These are phyloP conservation scores for Aquilaria yunnanensis DNA, from an alignment of 345 rosid genomes.

Conservation along the genomic window DNA sequence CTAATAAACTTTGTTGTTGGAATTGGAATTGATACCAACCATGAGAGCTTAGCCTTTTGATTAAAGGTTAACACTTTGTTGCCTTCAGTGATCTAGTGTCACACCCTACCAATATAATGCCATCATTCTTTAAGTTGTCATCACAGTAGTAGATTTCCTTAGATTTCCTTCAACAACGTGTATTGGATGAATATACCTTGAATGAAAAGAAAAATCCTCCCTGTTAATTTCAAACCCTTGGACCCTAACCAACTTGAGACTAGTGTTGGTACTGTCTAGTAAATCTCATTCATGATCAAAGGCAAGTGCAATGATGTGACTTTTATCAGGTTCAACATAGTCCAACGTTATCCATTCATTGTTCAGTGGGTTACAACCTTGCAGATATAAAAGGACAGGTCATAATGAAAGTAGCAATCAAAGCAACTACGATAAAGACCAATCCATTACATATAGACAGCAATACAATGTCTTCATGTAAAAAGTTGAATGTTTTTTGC, in stretches of 20 bases:
- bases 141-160: slow-evolving; percentile 26
- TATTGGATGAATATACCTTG: slow-evolving; percentile 16
- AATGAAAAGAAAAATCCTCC: slow-evolving; percentile 2
- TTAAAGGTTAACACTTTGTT: slow-evolving; percentile 28
- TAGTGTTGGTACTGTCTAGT: slow-evolving; percentile 5
- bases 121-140: slow-evolving; percentile 23
- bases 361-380: slow-evolving; percentile 25
- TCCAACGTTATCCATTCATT: slow-evolving; percentile 25
- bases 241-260: slow-evolving; percentile 26
- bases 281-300: slow-evolving; percentile 25
- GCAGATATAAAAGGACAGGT: slow-evolving; percentile 30
- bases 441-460: slow-evolving; percentile 33
- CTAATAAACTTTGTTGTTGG: slow-evolving; percentile 14
- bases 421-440: slow-evolving; percentile 29
- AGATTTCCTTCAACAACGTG: slow-evolving; percentile 23
- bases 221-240: slow-evolving; percentile 6
- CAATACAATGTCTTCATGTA: slow-evolving; percentile 29
- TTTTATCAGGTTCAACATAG: background rate
- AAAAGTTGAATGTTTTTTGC: slow-evolving; percentile 24
- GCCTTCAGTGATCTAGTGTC: slow-evolving; percentile 35
- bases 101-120: slow-evolving; percentile 23
- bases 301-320: slow-evolving; percentile 22
- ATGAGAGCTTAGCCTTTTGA: slow-evolving; percentile 24
- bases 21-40: slow-evolving; percentile 28
- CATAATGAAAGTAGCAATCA: slow-evolving; percentile 9